Conservation (phyloP, 2,329 filamentous ascomycete species). For the Botrytis galanthina region DNA sequence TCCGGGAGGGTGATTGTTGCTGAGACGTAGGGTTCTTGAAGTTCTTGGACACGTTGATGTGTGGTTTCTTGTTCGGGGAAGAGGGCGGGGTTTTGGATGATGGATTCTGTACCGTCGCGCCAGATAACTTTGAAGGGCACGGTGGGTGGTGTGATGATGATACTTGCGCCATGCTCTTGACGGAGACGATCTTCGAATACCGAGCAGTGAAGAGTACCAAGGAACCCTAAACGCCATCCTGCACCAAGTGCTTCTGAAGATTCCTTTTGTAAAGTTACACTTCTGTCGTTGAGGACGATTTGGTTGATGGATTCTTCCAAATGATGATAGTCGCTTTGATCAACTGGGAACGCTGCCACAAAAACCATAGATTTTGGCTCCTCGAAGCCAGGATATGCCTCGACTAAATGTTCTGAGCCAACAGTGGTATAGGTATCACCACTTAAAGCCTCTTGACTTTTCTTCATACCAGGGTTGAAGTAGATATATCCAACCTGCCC, state of each 20-base stretch:
- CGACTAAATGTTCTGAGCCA: conserved; percentile 71
- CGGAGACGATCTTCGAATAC: conserved; percentile 94
- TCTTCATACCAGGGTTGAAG: conserved; percentile 99
- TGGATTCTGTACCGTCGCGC: conserved; percentile 70
- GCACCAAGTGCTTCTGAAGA: conserved; percentile 90
- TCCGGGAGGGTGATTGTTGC: conserved; percentile 89
- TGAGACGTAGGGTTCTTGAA: conserved; percentile 73
- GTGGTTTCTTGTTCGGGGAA: conserved; percentile 70
- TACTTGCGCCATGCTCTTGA: conserved; percentile 89
- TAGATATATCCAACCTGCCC: conserved; percentile 95
- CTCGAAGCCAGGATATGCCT: conserved; percentile 87
- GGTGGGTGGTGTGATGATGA: conserved; percentile 95
- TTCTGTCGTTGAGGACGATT: conserved; percentile 90
- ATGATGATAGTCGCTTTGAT: conserved; percentile 81
- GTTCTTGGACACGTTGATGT: conserved; percentile 53
- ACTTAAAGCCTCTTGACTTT: conserved; percentile 90
- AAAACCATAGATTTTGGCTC: conserved; percentile 99
- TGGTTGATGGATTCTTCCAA: conserved; percentile 93
- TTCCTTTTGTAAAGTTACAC: conserved; percentile 90
- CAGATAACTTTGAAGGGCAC: conserved; percentile 87
- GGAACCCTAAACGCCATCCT: conserved; percentile 89
- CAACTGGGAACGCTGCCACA: conserved; percentile 91
- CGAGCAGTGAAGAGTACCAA: conserved; percentile 97
- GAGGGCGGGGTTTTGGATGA: conserved; percentile 81
- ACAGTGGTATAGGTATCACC: conserved; percentile 91